Evolutionary conservation across 2,329 filamentous ascomycete species (phyloP).

Genomic region (Huntiella abstrusa): DNA sequence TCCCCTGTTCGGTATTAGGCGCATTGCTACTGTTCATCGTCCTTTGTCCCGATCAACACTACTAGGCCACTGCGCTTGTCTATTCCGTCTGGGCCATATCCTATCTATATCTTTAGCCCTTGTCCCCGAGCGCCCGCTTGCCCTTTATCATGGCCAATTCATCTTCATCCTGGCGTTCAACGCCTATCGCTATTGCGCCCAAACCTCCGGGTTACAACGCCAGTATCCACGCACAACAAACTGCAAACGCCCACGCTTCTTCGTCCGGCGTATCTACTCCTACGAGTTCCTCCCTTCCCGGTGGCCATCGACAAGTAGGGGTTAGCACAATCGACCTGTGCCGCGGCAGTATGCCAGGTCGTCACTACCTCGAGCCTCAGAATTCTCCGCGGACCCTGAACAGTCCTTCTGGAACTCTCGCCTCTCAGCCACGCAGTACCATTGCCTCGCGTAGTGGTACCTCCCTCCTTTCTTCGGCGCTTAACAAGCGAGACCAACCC

Average conservation of each 20-base stretch:
- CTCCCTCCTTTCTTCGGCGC: constrained; percentile 1
- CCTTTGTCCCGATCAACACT: no score
- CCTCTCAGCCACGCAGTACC: constrained; percentile 17
- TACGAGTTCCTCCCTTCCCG: constrained; percentile 9
- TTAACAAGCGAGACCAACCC: not conserved
- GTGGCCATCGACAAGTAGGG: constrained; percentile 24
- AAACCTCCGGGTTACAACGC: constrained; percentile 28
- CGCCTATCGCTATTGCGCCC: constrained; percentile 47
- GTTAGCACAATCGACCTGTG: constrained; percentile 29
- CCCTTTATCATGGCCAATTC: constrained; percentile 31
- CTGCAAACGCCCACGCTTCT: not conserved
- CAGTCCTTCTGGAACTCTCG: constrained; percentile 21
- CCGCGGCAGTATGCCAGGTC: constrained; percentile 25
- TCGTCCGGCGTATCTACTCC: not conserved
- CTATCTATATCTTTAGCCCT: constrained; percentile 5
- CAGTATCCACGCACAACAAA: constrained; percentile 20
- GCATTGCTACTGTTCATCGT: no score
- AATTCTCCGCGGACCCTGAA: not conserved
- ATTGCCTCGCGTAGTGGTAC: not conserved
- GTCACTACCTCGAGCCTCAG: constrained; percentile 9
- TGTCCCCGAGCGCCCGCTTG: constrained; percentile 16
- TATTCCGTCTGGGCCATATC: not conserved
- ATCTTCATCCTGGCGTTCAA: constrained; percentile 36
- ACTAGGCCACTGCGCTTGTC: no score
- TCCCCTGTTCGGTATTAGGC: no score